These are phyloP conservation scores for Obelidium mucronatum DNA, from an alignment of 192 early-diverging fungal species.

Conservation along the genomic window DNA sequence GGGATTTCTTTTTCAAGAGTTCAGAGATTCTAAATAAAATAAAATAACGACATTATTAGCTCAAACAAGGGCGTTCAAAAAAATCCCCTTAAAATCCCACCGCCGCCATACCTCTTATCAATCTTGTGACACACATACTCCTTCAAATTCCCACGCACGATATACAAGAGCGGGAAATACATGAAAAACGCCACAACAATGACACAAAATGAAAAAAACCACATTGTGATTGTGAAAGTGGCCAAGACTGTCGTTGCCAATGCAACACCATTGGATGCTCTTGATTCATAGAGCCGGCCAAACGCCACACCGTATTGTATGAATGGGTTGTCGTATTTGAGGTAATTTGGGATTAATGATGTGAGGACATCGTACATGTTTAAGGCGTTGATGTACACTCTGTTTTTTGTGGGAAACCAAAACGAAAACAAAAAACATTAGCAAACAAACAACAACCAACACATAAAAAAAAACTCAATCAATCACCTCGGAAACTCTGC, in stretches of 20 bases:
- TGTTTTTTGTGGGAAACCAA: too few species aligned
- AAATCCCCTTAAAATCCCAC: too few species aligned
- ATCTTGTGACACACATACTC: conserved; percentile 90
- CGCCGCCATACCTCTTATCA: conserved; percentile 85
- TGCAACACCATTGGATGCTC: not conserved
- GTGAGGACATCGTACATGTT: conserved; percentile 46
- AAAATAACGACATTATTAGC: not conserved
- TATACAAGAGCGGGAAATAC: conserved; percentile 80
- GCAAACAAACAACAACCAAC: too few species aligned
- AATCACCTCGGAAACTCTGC: conserved; percentile 52
- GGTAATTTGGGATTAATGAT: conserved; percentile 9
- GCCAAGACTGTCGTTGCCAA: conserved; percentile 36
- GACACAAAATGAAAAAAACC: conserved; percentile 53
- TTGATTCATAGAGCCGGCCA: not conserved
- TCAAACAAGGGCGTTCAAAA: conserved; percentile 4
- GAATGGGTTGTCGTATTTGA: conserved; percentile 13
- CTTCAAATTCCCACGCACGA: conserved; percentile 86
- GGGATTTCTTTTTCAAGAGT: conserved; percentile 61
- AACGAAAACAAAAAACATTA: too few species aligned
- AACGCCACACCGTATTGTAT: conserved; percentile 7
- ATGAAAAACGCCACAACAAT: conserved; percentile 65
- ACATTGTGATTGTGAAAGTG: conserved; percentile 72
- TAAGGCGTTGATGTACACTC: conserved; percentile 67
- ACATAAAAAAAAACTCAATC: too few species aligned
- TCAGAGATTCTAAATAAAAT: conserved; percentile 68